Evolutionary conservation across 495 filamentous ascomycete genomes (phyloP).

Genomic region (Penicillium atrosanguineum): DNA sequence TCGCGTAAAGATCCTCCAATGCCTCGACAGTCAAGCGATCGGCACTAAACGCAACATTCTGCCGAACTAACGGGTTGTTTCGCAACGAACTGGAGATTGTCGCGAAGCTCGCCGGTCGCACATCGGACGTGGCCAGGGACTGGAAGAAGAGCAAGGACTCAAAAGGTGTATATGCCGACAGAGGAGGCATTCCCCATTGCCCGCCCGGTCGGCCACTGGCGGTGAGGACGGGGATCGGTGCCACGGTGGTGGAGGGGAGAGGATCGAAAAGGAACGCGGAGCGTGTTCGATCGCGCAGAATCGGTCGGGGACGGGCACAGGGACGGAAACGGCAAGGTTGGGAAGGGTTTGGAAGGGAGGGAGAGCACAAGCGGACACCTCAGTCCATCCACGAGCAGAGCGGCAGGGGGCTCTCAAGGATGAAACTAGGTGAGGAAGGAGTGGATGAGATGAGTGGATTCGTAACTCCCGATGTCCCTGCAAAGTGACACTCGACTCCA

Average conservation of each 20-base stretch:
- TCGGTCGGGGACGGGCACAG: constrained; percentile 10
- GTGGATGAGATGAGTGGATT: not conserved
- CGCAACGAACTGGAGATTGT: constrained; percentile 71
- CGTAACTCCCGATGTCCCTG: not conserved
- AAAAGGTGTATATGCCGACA: constrained; percentile 75
- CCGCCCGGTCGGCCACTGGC: constrained; percentile 44
- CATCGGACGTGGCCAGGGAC: constrained; percentile 66
- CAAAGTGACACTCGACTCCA: not conserved
- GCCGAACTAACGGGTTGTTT: constrained; percentile 65
- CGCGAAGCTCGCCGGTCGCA: constrained; percentile 62
- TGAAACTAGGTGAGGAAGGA: not conserved
- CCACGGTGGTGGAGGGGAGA: constrained; percentile 34
- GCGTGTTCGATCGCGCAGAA: constrained; percentile 15
- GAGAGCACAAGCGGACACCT: constrained; percentile 3
- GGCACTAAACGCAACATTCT: constrained; percentile 66
- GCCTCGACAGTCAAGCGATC: constrained; percentile 74
- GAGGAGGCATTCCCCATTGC: constrained; percentile 53
- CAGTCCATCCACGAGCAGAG: not conserved
- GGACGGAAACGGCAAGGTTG: not conserved
- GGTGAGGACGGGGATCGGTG: constrained; percentile 38
- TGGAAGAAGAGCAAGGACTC: constrained; percentile 90
- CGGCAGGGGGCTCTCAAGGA: not conserved
- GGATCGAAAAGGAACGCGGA: constrained; percentile 8
- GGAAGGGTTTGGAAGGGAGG: not conserved
- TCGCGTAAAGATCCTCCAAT: constrained; percentile 72